Evolutionary conservation across 2,329 filamentous ascomycete species (phyloP).

Genomic region (Sphaerulina vaccinii): DNA sequence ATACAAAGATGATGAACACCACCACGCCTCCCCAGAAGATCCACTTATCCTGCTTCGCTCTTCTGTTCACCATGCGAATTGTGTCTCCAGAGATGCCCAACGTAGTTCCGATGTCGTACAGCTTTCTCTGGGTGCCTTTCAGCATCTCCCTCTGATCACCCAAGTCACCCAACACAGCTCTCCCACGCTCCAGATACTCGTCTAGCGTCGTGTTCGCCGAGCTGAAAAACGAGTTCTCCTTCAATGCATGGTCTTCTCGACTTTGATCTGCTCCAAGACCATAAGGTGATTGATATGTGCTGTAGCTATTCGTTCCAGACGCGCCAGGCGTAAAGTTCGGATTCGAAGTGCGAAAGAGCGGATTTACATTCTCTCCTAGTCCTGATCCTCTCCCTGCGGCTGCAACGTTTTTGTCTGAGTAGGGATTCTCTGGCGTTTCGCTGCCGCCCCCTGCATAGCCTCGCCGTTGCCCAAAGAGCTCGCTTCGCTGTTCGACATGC

Average conservation of each 20-base stretch:
- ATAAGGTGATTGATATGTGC: constrained; percentile 38
- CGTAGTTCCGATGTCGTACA: constrained; percentile 93
- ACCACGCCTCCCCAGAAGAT: constrained; percentile 88
- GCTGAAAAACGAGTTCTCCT: constrained; percentile 84
- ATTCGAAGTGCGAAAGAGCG: constrained; percentile 39
- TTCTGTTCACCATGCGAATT: constrained; percentile 90
- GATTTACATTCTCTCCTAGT: constrained; percentile 35
- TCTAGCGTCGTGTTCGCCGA: constrained; percentile 83
- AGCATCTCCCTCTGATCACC: constrained; percentile 89
- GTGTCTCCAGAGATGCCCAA: constrained; percentile 92
- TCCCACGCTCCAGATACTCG: constrained; percentile 87
- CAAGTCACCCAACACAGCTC: constrained; percentile 85
- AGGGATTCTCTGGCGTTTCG: constrained; percentile 86
- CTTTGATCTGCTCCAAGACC: constrained; percentile 34
- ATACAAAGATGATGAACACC: constrained; percentile 88
- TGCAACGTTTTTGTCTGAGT: constrained; percentile 59
- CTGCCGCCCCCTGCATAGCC: constrained; percentile 60
- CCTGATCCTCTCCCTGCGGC: constrained; percentile 25
- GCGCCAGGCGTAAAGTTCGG: constrained; percentile 36
- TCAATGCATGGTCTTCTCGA: constrained; percentile 76
- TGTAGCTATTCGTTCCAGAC: constrained; percentile 42
- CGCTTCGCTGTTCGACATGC: constrained; percentile 57
- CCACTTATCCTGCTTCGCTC: constrained; percentile 95
- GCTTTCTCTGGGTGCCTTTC: constrained; percentile 85
- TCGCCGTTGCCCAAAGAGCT: constrained; percentile 74